Conservation (phyloP, 1,139 yeast species). For the Sugiyamaella pinicola region DNA sequence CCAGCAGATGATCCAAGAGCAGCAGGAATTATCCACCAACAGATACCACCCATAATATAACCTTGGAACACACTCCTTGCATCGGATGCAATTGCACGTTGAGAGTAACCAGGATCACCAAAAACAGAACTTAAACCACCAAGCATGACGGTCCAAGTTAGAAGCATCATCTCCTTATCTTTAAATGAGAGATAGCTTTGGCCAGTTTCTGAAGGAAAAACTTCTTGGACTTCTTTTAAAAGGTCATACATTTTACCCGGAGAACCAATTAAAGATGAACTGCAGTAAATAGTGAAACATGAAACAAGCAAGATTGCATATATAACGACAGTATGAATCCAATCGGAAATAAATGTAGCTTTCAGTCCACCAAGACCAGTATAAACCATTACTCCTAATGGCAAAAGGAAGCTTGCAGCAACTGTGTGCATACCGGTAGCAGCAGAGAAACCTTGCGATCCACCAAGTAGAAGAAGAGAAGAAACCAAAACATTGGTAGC, state of each 20-base stretch:
- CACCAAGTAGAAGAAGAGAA: constrained; percentile 59
- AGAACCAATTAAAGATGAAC: constrained; percentile 63
- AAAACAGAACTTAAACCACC: constrained; percentile 37
- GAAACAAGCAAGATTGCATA: constrained; percentile 41
- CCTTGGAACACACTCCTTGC: constrained; percentile 85
- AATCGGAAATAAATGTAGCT: constrained; percentile 52
- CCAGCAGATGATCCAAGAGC: constrained; percentile 81
- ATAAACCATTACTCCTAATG: constrained; percentile 56
- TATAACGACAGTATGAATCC: constrained; percentile 45
- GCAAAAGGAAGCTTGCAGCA: constrained; percentile 54
- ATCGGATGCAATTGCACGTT: constrained; percentile 77
- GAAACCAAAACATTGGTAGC: constrained; percentile 67
- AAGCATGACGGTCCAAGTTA: constrained; percentile 1
- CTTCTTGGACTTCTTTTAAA: constrained; percentile 57
- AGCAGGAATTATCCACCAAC: constrained; percentile 88
- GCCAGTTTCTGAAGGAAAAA: constrained; percentile 55
- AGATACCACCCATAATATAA: constrained; percentile 79
- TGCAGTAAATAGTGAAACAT: constrained; percentile 49
- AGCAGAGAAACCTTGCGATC: constrained; percentile 68
- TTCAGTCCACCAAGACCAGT: constrained; percentile 57
- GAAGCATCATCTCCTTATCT: constrained; percentile 54
- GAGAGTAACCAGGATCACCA: constrained; percentile 27
- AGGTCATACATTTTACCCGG: constrained; percentile 77
- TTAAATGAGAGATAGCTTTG: constrained; percentile 58
- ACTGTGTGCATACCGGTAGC: constrained; percentile 53